phyloP scores from a whole-genome alignment of 1,284 basidiomycete genomes.

The Pseudozyma pruni region DNA sequence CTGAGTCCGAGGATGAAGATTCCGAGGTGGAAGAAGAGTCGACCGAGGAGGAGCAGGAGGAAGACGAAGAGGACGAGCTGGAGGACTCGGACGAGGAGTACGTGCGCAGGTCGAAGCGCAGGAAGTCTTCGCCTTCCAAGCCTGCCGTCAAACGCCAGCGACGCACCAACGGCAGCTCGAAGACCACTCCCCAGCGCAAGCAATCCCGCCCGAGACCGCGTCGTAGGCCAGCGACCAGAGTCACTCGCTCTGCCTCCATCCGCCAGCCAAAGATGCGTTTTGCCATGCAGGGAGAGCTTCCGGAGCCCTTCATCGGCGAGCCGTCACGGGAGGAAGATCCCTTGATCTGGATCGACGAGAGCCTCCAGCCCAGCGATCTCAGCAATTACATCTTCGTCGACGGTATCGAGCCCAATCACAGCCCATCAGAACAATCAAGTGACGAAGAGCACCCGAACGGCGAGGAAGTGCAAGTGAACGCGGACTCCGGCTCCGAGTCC shows the following conservation, averaged over 20 bases:
- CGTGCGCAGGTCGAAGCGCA: conserved; percentile 8
- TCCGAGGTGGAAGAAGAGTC: conserved; percentile 2
- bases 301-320: conserved; percentile 15
- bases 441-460: conserved; percentile 10
- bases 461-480: conserved; percentile 4
- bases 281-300: conserved; percentile 29
- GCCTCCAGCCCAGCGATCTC: neutral
- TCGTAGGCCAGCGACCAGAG: conserved; percentile 3
- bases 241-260: neutral
- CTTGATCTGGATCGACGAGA: conserved; percentile 12
- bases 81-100: conserved; percentile 20
- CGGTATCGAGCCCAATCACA: conserved; percentile 11
- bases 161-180: neutral
- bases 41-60: conserved; percentile 2
- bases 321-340: conserved; percentile 5
- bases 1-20: conserved; percentile 8
- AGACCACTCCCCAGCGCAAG: neutral
- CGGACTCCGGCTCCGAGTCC: conserved; percentile 12
- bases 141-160: conserved; percentile 19
- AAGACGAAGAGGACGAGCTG: conserved; percentile 30
- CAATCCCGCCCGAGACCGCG: conserved; percentile 7
- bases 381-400: conserved; percentile 17
- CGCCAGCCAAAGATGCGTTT: conserved; percentile 31
- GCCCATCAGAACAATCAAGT: conserved; percentile 9
- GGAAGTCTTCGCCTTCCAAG: conserved; percentile 6